Conservation (phyloP, 2,329 filamentous ascomycete genomes). For the Botrytis deweyae region DNA sequence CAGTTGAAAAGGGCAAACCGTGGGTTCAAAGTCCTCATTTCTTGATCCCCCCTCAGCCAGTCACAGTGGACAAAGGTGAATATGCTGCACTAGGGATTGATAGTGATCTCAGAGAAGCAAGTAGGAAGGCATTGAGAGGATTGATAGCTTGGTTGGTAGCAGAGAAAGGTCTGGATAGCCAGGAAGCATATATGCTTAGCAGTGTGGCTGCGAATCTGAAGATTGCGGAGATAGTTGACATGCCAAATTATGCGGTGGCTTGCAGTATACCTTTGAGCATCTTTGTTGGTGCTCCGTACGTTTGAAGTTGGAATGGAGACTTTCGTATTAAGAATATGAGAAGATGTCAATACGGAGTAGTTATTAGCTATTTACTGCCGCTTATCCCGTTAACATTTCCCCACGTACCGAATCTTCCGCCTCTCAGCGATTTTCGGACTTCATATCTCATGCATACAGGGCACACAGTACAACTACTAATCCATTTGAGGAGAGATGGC, state of each 20-base stretch:
- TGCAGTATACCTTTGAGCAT: slow-evolving; percentile 50
- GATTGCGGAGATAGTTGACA: slow-evolving; percentile 53
- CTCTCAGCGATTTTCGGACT: neutral
- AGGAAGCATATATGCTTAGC: slow-evolving; percentile 53
- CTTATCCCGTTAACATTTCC: neutral
- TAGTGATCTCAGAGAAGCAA: slow-evolving; percentile 48
- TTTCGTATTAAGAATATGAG: neutral
- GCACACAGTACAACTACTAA: neutral
- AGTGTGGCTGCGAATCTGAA: slow-evolving; percentile 52
- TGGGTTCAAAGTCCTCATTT: slow-evolving; percentile 52
- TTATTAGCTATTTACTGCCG: neutral
- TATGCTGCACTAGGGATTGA: slow-evolving; percentile 51
- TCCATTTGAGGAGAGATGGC: neutral
- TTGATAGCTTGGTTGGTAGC: slow-evolving; percentile 50
- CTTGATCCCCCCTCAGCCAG: slow-evolving; percentile 16
- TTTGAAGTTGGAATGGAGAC: slow-evolving; percentile 13
- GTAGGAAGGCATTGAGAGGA: slow-evolving; percentile 49
- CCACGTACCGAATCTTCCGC: slow-evolving; percentile 6
- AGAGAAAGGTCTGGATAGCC: slow-evolving; percentile 47
- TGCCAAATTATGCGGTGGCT: slow-evolving; percentile 53
- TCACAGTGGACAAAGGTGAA: slow-evolving; percentile 44
- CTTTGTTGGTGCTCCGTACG: slow-evolving; percentile 41
- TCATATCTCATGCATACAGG: neutral
- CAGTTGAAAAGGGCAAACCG: slow-evolving; percentile 47
- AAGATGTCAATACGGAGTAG: neutral